A percentile compares a stretch with the other conserved stretches of the same genome.
phyloP scores from a whole-genome alignment of 1,139 yeast genomes.

The Lodderomyces margitis region DNA sequence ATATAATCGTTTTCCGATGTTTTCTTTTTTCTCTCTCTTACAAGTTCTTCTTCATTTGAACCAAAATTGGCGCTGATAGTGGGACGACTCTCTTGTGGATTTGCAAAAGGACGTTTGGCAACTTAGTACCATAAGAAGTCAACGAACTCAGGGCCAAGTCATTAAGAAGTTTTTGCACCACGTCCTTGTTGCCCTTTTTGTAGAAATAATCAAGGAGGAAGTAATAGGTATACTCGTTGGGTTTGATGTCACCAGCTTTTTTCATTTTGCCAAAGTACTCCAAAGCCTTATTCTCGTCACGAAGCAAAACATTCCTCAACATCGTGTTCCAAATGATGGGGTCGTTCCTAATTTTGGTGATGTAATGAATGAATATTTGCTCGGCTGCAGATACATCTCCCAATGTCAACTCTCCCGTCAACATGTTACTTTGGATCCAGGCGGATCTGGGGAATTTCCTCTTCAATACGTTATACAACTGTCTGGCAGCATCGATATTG shows the following conservation, averaged over 20 bases:
- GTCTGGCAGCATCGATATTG: constrained; percentile 53
- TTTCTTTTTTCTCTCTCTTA: constrained; percentile 1
- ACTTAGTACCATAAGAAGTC: constrained; percentile 36
- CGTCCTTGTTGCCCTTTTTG: constrained; percentile 28
- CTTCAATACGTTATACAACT: constrained; percentile 42
- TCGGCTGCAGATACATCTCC: constrained; percentile 53
- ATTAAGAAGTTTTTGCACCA: constrained; percentile 37
- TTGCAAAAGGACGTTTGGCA: constrained; percentile 30
- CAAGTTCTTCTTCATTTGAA: background rate
- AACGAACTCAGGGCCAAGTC: constrained; percentile 29
- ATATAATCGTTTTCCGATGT: background rate
- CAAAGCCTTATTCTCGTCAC: constrained; percentile 38
- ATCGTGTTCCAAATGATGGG: constrained; percentile 60
- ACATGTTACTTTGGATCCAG: constrained; percentile 53
- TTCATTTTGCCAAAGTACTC: constrained; percentile 35
- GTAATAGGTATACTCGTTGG: constrained; percentile 59
- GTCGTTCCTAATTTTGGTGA: constrained; percentile 27
- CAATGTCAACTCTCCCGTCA: constrained; percentile 52
- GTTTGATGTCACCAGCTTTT: constrained; percentile 18
- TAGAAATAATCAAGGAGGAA: constrained; percentile 49
- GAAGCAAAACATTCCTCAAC: constrained; percentile 46
- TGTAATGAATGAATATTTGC: constrained; percentile 44
- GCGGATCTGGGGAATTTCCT: constrained; percentile 32
- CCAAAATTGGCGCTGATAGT: background rate
- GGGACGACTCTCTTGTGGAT: constrained; percentile 7